These are phyloP conservation scores for Aspergillus latus DNA, from an alignment of 2,329 filamentous ascomycete species.

Conservation along the genomic window DNA sequence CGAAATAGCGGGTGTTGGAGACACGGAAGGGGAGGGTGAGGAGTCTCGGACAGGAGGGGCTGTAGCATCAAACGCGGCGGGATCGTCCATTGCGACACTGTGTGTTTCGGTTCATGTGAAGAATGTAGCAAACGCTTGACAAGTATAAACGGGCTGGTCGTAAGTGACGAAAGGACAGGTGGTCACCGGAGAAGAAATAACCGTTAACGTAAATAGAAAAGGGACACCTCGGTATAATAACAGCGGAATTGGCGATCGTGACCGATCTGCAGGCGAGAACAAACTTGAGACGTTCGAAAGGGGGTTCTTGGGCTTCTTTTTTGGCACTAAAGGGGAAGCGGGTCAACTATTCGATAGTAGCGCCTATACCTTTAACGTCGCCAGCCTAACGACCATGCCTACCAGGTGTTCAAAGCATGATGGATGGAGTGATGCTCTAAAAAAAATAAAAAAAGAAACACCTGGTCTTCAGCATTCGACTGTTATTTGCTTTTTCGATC, in stretches of 20 bases:
- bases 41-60: slow-evolving; percentile 32
- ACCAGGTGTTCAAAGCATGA: background rate
- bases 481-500: slow-evolving; percentile 12
- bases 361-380: background rate
- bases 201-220: slow-evolving; percentile 15
- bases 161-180: slow-evolving; percentile 21
- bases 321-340: slow-evolving; percentile 28
- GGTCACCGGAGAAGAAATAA: slow-evolving; percentile 15
- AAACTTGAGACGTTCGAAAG: slow-evolving; percentile 23
- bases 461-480: background rate
- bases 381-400: slow-evolving; percentile 1
- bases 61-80: slow-evolving; percentile 21
- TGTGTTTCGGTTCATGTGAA: slow-evolving; percentile 11
- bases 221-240: slow-evolving; percentile 16
- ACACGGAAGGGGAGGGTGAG: slow-evolving; percentile 43
- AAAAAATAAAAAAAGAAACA: background rate
- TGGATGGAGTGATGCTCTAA: slow-evolving; percentile 1
- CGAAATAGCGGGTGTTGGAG: slow-evolving; percentile 45
- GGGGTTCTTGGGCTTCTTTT: slow-evolving; percentile 21
- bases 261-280: slow-evolving; percentile 23
- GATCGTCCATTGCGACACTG: slow-evolving; percentile 30
- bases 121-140: background rate
- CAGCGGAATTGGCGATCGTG: slow-evolving; percentile 17
- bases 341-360: slow-evolving; percentile 18
- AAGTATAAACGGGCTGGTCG: background rate